Evolutionary conservation across 2,329 filamentous ascomycete species (phyloP), one percentile per base, ranked within the genome.

Genomic region (Claviceps digitariae): DNA sequence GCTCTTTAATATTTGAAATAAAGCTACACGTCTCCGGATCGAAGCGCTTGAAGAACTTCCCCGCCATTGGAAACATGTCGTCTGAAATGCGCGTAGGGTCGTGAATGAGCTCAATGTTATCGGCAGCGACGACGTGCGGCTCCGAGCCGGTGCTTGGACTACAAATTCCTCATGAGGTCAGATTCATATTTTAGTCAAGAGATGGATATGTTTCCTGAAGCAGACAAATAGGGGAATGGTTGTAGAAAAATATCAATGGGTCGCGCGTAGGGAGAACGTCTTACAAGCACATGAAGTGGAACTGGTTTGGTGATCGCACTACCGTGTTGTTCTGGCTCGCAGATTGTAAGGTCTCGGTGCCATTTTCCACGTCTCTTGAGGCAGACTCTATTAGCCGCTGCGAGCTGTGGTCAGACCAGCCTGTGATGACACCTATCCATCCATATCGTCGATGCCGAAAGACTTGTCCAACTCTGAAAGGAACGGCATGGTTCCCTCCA

Each of bases 1-100:
- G 82, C 60, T 94, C 87, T 60, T 70, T 69, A 34, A 79, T 63
- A 66, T 96, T 97, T 60, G 89, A 95, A 34, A 95, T 76, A 70
- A 97, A 98, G 4, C 70, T 74, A 59, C 81, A 81, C 0, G 69
- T 74, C 36, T 71, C 72, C 4, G 66, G 63, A 67, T 96, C 87
- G 75, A 90, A 97, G 44, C 89, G 76, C 67, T 88, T 94, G 67
- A 98, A 97, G 67, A 87, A 88, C 61, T 84, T 85, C 0, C 93
- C 93, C 3, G 90, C 88, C 59, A 87, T 69, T 47, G 74, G 74
- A 63, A 88, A 77, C 57, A 94, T 73, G 25, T 78, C 61, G 4
- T 77, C 69, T 0, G 78, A 74, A 2, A 84, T 73, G 59, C 58
- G 70, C 66, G 51, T 66, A 48, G 62, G 60, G 52, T 78, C 69